Percentiles rank a stretch among this genome's conserved stretches.
phyloP scores from a whole-genome alignment of 306 rosid genomes.

The Vigna reflexopilosa region DNA sequence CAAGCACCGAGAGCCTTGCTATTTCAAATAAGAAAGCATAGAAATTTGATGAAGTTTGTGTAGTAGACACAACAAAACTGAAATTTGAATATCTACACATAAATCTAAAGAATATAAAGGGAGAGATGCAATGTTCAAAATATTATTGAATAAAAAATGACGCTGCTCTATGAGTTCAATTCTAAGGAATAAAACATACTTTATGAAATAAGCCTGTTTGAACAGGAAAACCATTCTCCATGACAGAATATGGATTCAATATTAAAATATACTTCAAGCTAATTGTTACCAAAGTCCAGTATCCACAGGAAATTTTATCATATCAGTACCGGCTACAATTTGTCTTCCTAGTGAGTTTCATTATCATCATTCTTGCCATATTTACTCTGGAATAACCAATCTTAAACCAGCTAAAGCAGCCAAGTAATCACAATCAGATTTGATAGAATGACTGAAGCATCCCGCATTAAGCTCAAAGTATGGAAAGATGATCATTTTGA shows the following conservation, averaged over 20 bases:
- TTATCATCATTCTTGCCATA: constrained; percentile 8
- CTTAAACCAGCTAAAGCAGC: constrained; percentile 27
- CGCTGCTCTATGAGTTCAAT: constrained; percentile 12
- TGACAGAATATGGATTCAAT: neutral
- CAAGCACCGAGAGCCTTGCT: constrained; percentile 23
- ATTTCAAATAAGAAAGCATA: constrained; percentile 34
- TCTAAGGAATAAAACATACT: constrained; percentile 16
- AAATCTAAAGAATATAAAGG: constrained; percentile 11
- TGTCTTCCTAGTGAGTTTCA: neutral
- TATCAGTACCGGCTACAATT: neutral
- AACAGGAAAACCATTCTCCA: constrained; percentile 8
- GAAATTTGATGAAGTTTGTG: constrained; percentile 9
- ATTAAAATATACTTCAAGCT: neutral
- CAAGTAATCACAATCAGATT: constrained; percentile 21
- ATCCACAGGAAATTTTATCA: constrained; percentile 21
- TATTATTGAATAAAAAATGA: constrained; percentile 12
- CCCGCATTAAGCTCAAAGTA: neutral
- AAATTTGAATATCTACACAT: constrained; percentile 1
- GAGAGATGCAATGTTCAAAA: constrained; percentile 19
- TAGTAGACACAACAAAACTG: constrained; percentile 28
- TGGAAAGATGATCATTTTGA: neutral
- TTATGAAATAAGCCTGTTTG: constrained; percentile 10
- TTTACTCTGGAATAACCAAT: constrained; percentile 28
- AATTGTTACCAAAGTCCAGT: neutral
- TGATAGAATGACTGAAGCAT: constrained; percentile 29